Evolutionary conservation across 306 rosid genomes (phyloP).

Genomic region (Quercus berberidifolia): DNA sequence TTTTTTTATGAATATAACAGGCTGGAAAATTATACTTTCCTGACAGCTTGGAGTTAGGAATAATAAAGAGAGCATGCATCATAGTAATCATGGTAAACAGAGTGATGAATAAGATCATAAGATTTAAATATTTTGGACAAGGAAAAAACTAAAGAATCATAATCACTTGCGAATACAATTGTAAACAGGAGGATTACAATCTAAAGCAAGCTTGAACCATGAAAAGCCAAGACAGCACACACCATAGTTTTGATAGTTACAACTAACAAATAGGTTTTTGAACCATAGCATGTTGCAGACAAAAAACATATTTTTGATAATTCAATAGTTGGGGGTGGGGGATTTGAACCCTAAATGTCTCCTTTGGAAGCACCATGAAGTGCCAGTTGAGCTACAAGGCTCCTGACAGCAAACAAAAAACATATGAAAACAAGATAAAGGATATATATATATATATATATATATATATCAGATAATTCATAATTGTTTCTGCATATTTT

Average conservation of each 20-base stretch:
- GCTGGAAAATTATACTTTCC: not conserved
- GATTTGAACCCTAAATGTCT: too few relatives aligned
- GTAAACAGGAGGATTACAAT: not conserved
- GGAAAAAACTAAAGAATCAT: not conserved
- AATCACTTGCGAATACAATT: not conserved
- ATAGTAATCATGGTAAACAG: not conserved
- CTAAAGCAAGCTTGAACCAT: not conserved
- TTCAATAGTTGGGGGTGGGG: too few relatives aligned
- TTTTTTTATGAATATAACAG: not conserved
- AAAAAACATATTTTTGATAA: not conserved
- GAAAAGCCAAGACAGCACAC: not conserved
- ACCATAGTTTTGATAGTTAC: too few relatives aligned
- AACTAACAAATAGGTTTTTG: not conserved
- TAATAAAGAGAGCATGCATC: not conserved
- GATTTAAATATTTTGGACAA: not conserved
- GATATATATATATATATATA: not conserved
- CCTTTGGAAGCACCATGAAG: too few relatives aligned
- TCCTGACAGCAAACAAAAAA: not conserved
- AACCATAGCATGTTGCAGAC: not conserved
- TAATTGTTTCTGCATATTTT: not conserved
- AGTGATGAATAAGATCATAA: not conserved
- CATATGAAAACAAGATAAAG: not conserved
- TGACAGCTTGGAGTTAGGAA: not conserved
- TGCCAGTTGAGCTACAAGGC: too few relatives aligned
- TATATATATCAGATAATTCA: not conserved